phyloP scores from a whole-genome alignment of 352 stramenopile species.

The Phytophthora kernoviae region DNA sequence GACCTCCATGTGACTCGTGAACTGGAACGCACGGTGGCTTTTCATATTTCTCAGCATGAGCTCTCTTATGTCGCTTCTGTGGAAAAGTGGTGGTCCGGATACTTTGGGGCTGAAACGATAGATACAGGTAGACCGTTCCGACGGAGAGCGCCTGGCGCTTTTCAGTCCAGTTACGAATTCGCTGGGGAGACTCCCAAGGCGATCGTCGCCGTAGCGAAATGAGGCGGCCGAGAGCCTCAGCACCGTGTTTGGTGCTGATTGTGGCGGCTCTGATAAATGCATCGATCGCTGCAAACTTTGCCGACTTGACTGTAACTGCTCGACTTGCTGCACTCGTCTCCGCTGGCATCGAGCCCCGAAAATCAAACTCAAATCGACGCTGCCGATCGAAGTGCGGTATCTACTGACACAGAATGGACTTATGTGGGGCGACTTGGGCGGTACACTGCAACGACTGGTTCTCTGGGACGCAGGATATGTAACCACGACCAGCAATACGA shows the following conservation, averaged over 20 bases:
- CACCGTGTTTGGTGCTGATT: conserved; percentile 5
- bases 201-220: conserved; percentile 12
- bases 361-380: conserved; percentile 25
- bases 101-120: conserved; percentile 22
- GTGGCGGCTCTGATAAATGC: not conserved
- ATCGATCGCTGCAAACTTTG: conserved; percentile 20
- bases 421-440: conserved; percentile 42
- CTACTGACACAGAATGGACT: conserved; percentile 25
- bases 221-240: conserved; percentile 1
- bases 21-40: too few species aligned
- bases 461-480: conserved; percentile 63
- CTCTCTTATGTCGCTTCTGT: too few species aligned
- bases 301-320: conserved; percentile 23
- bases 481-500: conserved; percentile 31
- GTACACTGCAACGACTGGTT: conserved; percentile 55
- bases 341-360: conserved; percentile 32
- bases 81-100: conserved; percentile 8
- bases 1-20: too few species aligned
- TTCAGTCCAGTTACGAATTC: conserved; percentile 31
- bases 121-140: conserved; percentile 5
- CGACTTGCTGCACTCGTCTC: conserved; percentile 34
- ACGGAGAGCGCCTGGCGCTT: conserved; percentile 1
- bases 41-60: too few species aligned
- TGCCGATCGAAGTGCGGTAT: conserved; percentile 41
- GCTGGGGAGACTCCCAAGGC: conserved; percentile 5